Evolutionary conservation across 1,284 basidiomycete species (phyloP).

Genomic region (Inonotus hispidus): DNA sequence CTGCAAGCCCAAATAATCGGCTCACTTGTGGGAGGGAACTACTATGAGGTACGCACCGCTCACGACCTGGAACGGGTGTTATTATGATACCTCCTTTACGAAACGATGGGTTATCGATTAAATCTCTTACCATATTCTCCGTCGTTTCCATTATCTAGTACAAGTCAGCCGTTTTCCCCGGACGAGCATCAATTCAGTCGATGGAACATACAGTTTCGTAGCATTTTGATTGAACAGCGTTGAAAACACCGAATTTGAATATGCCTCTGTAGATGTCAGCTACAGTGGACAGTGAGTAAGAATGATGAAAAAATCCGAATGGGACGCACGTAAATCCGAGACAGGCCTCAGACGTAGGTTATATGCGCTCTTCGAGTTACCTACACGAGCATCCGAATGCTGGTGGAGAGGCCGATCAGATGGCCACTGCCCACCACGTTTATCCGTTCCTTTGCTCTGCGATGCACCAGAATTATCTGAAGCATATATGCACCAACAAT

Average conservation of each 20-base stretch:
- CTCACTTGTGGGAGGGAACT: constrained; percentile 11
- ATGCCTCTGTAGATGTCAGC: constrained; percentile 76
- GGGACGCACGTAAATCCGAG: constrained; percentile 60
- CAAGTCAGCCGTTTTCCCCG: not conserved
- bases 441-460: not conserved
- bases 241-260: constrained; percentile 88
- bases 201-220: constrained; percentile 58
- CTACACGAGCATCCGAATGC: constrained; percentile 10
- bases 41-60: constrained; percentile 47
- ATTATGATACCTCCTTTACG: not conserved
- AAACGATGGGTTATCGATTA: not conserved
- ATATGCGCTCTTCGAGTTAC: constrained; percentile 35
- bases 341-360: constrained; percentile 59
- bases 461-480: not conserved
- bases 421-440: not conserved
- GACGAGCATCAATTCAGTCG: constrained; percentile 7
- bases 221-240: constrained; percentile 82
- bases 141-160: constrained; percentile 59
- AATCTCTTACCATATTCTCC: constrained; percentile 65
- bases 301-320: not conserved
- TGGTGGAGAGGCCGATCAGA: not conserved
- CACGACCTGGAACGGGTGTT: constrained; percentile 49
- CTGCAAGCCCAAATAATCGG: constrained; percentile 32
- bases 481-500: constrained; percentile 14
- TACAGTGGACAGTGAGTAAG: constrained; percentile 29